Base-by-base conservation (phyloP, 495 filamentous ascomycete genomes). In the Bacidia gigantensis region DNA sequence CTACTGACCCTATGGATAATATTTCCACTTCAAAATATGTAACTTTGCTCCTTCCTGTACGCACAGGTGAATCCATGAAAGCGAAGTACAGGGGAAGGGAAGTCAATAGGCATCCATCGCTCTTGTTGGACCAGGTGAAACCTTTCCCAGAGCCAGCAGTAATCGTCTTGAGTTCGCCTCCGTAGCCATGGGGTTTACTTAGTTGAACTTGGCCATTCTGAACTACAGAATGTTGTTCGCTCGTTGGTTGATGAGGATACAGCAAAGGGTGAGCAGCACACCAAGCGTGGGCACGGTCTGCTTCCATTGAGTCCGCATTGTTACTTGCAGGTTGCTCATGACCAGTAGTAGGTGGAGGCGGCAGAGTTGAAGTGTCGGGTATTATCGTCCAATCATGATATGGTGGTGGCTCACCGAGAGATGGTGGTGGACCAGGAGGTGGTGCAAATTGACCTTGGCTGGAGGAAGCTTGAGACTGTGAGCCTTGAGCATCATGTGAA, bases 311-410 rank as follows among this genome's bases (percentile, higher is more conserved):
- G 12, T 78, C 78, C 3, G 89, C 83, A 69, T 95, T 95, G 55
- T 80, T 82, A 1, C 82, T 75, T 2, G 77, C 77, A 17, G 86
- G 90, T 39, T 57, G 62, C 43, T 83, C 76, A 59, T 81, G 78
- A 35, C 80, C 77, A 54, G 89, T 67, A 42, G 73, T 67, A 1
- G 90, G 89, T 0, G 90, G 87, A 1, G 90, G 90, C 0, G 88
- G 88, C 46, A 95, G 81, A 32, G 81, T 73, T 0, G 86, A 68
- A 23, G 77, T 92, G 64, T 95, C 88, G 2, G 85, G 86, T 11
- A 93, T 79, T 3, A 79, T 73, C 58, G 83, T 73, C 88, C 87
- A 93, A 70, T 89, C 84, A 62, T 93, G 85, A 58, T 83, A 78
- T 23, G 75, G 70, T 24, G 80, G 78, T 3, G 77, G 76, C 0